phyloP scores from a whole-genome alignment of 139 green algal species.

The Monoraphidium neglectum region DNA sequence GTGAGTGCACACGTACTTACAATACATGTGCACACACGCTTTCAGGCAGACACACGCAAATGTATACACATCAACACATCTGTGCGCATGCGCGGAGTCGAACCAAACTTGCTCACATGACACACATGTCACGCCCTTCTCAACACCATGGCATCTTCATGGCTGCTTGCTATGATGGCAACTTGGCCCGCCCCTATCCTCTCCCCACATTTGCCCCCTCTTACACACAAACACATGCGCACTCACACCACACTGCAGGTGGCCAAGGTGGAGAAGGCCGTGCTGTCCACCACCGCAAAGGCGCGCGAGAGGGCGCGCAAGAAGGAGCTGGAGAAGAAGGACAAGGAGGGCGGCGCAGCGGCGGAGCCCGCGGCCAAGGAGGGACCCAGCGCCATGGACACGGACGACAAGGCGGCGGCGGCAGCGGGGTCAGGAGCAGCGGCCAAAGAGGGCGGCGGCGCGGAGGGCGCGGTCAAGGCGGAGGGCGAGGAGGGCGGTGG shows the following conservation, averaged over 20 bases:
- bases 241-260: slow-evolving; percentile 10
- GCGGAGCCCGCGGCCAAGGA: slow-evolving; percentile 7
- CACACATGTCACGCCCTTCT: too few species aligned
- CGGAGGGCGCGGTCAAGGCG: slow-evolving; percentile 13
- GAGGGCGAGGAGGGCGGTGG: slow-evolving; percentile 34
- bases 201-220: too few species aligned
- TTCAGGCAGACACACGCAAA: too few species aligned
- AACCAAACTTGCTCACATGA: too few species aligned
- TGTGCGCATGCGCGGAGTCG: too few species aligned
- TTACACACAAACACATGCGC: too few species aligned
- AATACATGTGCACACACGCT: too few species aligned
- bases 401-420: not conserved
- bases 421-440: not conserved
- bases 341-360: slow-evolving; percentile 24
- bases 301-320: slow-evolving; percentile 77
- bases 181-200: not conserved
- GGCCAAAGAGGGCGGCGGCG: slow-evolving; percentile 20
- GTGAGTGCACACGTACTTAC: too few species aligned
- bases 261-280: slow-evolving; percentile 87
- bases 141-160: not conserved
- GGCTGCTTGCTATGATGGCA: not conserved
- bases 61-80: too few species aligned
- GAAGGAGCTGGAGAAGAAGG: slow-evolving; percentile 73
- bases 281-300: slow-evolving; percentile 95
- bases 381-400: not conserved